phyloP scores from a whole-genome alignment of 2,329 filamentous ascomycete species.

The Sporothrix mexicana region DNA sequence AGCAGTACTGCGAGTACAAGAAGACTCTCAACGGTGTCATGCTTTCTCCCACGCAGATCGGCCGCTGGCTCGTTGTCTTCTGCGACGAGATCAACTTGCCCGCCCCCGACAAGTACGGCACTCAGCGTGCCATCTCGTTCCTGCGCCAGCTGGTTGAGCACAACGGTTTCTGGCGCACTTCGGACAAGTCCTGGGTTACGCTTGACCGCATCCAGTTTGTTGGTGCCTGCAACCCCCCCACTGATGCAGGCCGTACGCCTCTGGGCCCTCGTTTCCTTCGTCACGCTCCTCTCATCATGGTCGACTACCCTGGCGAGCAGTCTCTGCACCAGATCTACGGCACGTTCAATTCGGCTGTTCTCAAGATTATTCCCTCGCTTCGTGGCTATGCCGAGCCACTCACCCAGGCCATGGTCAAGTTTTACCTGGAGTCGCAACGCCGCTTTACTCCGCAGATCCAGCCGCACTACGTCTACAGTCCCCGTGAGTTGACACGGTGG shows the following conservation, averaged over 20 bases:
- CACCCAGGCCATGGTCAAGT: slow-evolving; percentile 95
- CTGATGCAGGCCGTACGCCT: slow-evolving; percentile 93
- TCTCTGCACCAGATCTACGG: slow-evolving; percentile 98
- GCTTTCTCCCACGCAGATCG: slow-evolving; percentile 94
- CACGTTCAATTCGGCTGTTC: slow-evolving; percentile 93
- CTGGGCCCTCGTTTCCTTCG: slow-evolving; percentile 92
- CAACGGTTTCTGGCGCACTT: slow-evolving; percentile 98
- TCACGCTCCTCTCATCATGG: slow-evolving; percentile 98
- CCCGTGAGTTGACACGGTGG: slow-evolving; percentile 97
- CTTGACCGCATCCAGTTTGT: slow-evolving; percentile 99
- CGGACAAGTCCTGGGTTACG: slow-evolving; percentile 97
- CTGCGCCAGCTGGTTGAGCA: slow-evolving; percentile 96
- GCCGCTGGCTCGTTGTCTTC: slow-evolving; percentile 97
- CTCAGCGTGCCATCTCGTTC: slow-evolving; percentile 96
- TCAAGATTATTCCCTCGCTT: slow-evolving; percentile 96
- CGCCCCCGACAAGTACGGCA: slow-evolving; percentile 95
- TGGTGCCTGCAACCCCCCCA: slow-evolving; percentile 96
- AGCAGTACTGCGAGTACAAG: slow-evolving; percentile 99
- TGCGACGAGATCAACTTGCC: slow-evolving; percentile 99
- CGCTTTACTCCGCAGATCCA: slow-evolving; percentile 96
- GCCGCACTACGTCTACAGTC: slow-evolving; percentile 98
- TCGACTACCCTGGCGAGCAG: slow-evolving; percentile 95
- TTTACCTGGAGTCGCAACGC: slow-evolving; percentile 93
- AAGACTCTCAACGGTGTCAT: slow-evolving; percentile 97
- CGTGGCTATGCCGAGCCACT: slow-evolving; percentile 93